phyloP scores from a whole-genome alignment of 2,329 filamentous ascomycete species.

The Botrytis tulipae region DNA sequence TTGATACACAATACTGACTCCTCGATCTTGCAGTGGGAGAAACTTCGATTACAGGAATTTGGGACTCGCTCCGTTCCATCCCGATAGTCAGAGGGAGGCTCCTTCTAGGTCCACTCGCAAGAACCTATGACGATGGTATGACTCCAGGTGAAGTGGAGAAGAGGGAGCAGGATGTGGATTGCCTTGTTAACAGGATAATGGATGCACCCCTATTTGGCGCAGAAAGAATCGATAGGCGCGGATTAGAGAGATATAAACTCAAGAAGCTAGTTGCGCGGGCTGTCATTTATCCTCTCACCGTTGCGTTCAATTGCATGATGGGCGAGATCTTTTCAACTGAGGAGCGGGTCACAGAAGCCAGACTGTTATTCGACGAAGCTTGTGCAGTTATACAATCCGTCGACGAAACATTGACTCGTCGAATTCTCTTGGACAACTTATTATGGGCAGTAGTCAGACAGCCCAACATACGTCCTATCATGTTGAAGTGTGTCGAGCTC shows the following conservation, averaged over 20 bases:
- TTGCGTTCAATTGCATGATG: constrained; percentile 12
- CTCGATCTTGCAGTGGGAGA: background rate
- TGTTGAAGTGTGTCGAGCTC: constrained; percentile 4
- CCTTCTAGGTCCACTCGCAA: constrained; percentile 1
- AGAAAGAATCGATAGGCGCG: background rate
- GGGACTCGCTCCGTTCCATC: background rate
- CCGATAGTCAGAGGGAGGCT: background rate
- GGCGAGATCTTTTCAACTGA: constrained; percentile 15
- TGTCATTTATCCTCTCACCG: constrained; percentile 13
- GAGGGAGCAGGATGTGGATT: constrained; percentile 3
- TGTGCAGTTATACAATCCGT: background rate
- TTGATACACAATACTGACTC: background rate
- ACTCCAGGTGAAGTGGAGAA: background rate
- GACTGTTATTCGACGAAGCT: constrained; percentile 1
- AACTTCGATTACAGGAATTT: background rate
- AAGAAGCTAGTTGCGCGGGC: background rate
- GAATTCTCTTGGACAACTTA: background rate
- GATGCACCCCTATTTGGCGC: constrained; percentile 1
- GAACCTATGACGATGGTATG: constrained; percentile 11
- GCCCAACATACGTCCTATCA: background rate
- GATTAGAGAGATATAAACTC: background rate
- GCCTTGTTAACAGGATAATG: background rate
- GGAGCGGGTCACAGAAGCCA: constrained; percentile 2
- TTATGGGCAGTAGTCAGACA: constrained; percentile 8
- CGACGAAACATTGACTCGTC: background rate